These are phyloP conservation scores for Fusarium sp. DNA, from an alignment of 2,329 filamentous ascomycete genomes.

Conservation along the genomic window DNA sequence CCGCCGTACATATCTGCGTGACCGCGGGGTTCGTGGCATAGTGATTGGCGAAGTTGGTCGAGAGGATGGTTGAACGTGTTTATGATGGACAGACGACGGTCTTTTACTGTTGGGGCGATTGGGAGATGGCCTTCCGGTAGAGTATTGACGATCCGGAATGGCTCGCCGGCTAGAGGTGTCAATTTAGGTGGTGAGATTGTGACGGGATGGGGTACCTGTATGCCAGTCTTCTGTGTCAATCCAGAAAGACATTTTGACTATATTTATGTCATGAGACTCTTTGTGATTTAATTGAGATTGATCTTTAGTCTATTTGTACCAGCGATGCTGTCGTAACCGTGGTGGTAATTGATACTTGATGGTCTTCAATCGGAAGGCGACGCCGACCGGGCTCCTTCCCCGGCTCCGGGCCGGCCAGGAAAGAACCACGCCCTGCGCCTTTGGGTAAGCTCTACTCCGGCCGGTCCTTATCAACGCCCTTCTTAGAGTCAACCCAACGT, in stretches of 20 bases:
- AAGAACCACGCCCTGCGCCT: background rate
- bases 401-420: background rate
- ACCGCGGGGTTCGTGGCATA: conserved; percentile 34
- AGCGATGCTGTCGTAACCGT: background rate
- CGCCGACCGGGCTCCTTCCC: conserved; percentile 3
- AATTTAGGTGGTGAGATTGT: background rate
- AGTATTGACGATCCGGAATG: conserved; percentile 41
- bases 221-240: conserved; percentile 46
- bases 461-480: background rate
- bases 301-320: background rate
- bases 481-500: background rate
- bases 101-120: conserved; percentile 2
- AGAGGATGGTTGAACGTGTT: conserved; percentile 11
- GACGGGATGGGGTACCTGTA: background rate
- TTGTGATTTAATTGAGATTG: background rate
- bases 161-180: conserved; percentile 38
- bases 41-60: conserved; percentile 24
- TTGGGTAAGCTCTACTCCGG: background rate
- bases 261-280: background rate
- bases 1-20: conserved; percentile 46
- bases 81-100: conserved; percentile 11
- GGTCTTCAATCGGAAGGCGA: background rate
- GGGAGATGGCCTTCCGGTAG: conserved; percentile 20
- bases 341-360: background rate
- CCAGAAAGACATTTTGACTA: conserved; percentile 32